Conservation (phyloP, 2,329 filamentous ascomycete genomes). For the Penicillium sp. region DNA sequence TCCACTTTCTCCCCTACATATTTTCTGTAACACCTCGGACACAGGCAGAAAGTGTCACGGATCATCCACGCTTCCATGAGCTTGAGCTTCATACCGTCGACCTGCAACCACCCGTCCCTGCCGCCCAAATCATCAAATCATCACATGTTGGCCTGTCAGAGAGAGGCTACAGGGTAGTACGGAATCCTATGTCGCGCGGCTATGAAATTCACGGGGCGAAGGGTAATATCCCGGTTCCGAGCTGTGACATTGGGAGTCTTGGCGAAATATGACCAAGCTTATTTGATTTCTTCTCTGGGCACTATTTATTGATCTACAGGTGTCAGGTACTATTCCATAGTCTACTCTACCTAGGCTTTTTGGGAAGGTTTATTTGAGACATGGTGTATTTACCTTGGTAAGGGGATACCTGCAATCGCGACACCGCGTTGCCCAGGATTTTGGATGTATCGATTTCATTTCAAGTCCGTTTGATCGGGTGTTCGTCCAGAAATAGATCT, state of each 20-base stretch:
- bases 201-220: background rate
- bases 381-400: background rate
- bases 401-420: background rate
- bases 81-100: constrained; percentile 13
- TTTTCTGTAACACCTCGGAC: constrained; percentile 14
- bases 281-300: background rate
- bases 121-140: constrained; percentile 17
- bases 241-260: constrained; percentile 2
- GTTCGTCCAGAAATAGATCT: constrained; percentile 5
- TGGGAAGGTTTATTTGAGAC: background rate
- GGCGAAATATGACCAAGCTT: constrained; percentile 2
- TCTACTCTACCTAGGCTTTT: background rate
- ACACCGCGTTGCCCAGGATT: background rate
- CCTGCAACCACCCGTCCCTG: constrained; percentile 15
- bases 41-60: constrained; percentile 8
- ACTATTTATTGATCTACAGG: background rate
- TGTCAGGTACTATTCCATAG: background rate
- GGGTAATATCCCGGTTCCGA: background rate
- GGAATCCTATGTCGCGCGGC: background rate
- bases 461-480: background rate
- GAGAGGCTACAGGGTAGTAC: background rate
- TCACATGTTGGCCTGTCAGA: constrained; percentile 9
- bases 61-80: constrained; percentile 9
- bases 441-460: background rate
- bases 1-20: constrained; percentile 2